These are phyloP conservation scores for Nemania sp. DNA, from an alignment of 2,329 filamentous ascomycete species.

Conservation along the genomic window DNA sequence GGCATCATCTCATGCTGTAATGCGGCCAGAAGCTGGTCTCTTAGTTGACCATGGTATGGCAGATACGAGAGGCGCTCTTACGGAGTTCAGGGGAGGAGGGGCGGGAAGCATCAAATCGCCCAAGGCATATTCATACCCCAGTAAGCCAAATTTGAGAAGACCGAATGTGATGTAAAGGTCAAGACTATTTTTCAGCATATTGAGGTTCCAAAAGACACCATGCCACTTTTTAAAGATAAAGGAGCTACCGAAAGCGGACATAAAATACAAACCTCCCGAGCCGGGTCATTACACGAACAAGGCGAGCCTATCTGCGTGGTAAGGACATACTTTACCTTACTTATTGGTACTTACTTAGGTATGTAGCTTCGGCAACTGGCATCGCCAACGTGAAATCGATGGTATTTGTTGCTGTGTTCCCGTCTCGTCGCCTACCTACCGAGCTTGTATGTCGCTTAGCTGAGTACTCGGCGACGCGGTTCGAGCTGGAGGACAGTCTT, in stretches of 20 bases:
- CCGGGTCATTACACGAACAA: too few relatives aligned
- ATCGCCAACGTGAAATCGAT: background rate
- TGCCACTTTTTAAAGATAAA: too few relatives aligned
- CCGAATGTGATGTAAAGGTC: background rate
- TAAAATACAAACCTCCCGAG: background rate
- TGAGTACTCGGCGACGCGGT: slow-evolving; percentile 51
- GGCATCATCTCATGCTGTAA: background rate
- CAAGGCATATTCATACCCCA: background rate
- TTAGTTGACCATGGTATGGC: background rate
- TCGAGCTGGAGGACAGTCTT: slow-evolving; percentile 45
- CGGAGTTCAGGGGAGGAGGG: background rate
- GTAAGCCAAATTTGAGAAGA: background rate
- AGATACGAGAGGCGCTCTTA: background rate
- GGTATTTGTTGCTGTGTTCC: too few relatives aligned
- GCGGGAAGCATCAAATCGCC: background rate
- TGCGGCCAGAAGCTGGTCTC: background rate
- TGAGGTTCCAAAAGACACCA: background rate
- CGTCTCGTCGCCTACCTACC: slow-evolving; percentile 42
- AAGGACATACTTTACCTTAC: too few relatives aligned
- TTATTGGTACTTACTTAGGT: background rate
- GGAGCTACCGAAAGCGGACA: background rate
- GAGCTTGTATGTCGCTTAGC: slow-evolving; percentile 54
- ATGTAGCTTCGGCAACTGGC: slow-evolving; percentile 13
- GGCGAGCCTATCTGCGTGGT: background rate
- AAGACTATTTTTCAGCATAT: background rate